Percentiles rank a stretch among this genome's conserved stretches.
Evolutionary conservation across 2,329 filamentous ascomycete species (phyloP).

Genomic region (Pseudohalonectria lignicola): DNA sequence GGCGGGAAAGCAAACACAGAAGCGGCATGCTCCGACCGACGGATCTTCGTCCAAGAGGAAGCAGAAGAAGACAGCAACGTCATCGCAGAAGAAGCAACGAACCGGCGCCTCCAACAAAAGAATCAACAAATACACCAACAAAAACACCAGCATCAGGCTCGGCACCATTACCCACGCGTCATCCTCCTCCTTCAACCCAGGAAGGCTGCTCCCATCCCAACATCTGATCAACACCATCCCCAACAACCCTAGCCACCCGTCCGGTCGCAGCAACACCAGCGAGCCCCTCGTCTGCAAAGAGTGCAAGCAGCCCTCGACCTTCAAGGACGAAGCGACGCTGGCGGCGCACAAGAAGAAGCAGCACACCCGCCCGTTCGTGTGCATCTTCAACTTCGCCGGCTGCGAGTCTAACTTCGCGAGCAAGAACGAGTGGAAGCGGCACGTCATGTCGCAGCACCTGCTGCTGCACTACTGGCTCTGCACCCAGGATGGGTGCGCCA

Average conservation of each 20-base stretch:
- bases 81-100: not conserved
- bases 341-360: constrained; percentile 36
- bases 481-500: constrained; percentile 45
- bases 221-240: too few species aligned
- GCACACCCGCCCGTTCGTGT: constrained; percentile 55
- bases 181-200: too few species aligned
- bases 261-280: too few species aligned
- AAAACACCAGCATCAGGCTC: too few species aligned
- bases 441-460: constrained; percentile 72
- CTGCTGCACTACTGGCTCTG: constrained; percentile 67
- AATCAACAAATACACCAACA: too few species aligned
- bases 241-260: too few species aligned
- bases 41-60: not conserved
- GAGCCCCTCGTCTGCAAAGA: constrained; percentile 16
- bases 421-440: constrained; percentile 96
- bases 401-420: constrained; percentile 62
- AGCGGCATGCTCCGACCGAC: not conserved
- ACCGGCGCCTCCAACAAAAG: not conserved
- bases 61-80: not conserved
- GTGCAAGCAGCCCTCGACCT: constrained; percentile 19
- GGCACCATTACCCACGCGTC: too few species aligned
- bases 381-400: constrained; percentile 67
- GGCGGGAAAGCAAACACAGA: not conserved
- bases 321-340: constrained; percentile 30
- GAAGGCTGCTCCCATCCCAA: not conserved